Evolutionary conservation across 2,329 filamentous ascomycete species (phyloP).

Genomic region (Didymella pinodella): DNA sequence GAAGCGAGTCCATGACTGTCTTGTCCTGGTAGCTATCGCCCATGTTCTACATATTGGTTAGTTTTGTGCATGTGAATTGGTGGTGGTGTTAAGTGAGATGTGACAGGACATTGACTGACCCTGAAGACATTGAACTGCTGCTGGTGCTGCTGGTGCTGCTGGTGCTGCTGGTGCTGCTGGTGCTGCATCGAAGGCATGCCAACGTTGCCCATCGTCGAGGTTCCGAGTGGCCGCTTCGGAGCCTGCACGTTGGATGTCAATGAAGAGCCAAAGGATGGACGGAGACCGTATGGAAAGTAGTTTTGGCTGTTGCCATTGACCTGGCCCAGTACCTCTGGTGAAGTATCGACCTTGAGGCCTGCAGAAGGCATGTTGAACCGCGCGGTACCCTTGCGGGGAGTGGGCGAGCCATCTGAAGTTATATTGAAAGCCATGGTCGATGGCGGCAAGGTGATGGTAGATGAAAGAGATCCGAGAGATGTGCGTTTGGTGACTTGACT

Average conservation of each 20-base stretch:
- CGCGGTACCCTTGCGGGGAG: conserved; percentile 48
- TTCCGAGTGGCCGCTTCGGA: conserved; percentile 50
- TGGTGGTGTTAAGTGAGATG: not conserved
- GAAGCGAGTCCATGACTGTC: conserved; percentile 66
- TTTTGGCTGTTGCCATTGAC: conserved; percentile 44
- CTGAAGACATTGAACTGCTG: conserved; percentile 38
- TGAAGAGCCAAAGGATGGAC: conserved; percentile 33
- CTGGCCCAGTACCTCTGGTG: conserved; percentile 46
- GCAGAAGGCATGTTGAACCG: conserved; percentile 42
- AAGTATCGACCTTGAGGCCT: conserved; percentile 46
- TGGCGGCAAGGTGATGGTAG: conserved; percentile 35
- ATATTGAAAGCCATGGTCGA: conserved; percentile 50
- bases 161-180: conserved; percentile 24
- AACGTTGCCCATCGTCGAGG: conserved; percentile 48
- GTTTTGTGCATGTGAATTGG: not conserved
- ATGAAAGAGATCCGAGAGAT: conserved; percentile 47
- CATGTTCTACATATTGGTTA: conserved; percentile 57
- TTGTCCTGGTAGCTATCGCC: conserved; percentile 49
- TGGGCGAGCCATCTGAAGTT: conserved; percentile 53
- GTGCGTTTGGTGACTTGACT: conserved; percentile 32
- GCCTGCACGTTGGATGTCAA: conserved; percentile 50
- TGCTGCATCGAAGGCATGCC: conserved; percentile 29
- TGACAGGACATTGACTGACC: conserved; percentile 35
- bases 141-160: conserved; percentile 24
- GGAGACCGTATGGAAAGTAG: conserved; percentile 29